Base-by-base conservation (phyloP, 2,329 filamentous ascomycete species). In the Verticillium klebahnii region DNA sequence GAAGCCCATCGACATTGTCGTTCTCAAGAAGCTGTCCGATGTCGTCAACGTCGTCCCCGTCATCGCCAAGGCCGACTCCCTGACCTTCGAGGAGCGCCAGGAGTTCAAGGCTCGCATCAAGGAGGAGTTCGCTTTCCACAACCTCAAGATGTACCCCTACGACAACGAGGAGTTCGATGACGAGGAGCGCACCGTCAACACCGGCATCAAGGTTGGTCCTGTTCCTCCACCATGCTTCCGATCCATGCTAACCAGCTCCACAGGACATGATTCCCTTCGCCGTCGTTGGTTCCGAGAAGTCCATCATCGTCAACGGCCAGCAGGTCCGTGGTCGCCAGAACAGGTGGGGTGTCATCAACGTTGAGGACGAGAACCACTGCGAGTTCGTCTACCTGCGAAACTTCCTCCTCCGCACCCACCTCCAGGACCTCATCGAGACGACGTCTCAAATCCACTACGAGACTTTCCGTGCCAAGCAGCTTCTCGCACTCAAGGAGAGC, bases 361-460 rank as follows among this genome's bases (percentile, higher is more conserved):
- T 99, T 71, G 95, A 99, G 82, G 94, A 99, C 71, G 95, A 99
- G 85, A 96, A 89, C 80, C 95, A 99, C 85, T 99, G 95, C 87
- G 95, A 99, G 86, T 99, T 99, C 74, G 90, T 98, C 74, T 97
- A 97, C 78, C 88, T 99, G 66, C 90, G 95, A 76, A 94, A 99
- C 85, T 99, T 99, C 87, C 87, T 99, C 67, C 96, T 96, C 71
- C 92, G 95, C 75, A 98, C 95, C 67, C 95, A 99, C 79, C 87
- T 99, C 62, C 95, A 99, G 84, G 95, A 99, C 74, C 87, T 99
- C 69, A 97, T 99, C 78, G 95, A 99, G 82, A 99, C 95, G 36
- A 99, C 95, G 57, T 97, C 93, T 70, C 95, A 99, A 84, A 99
- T 97, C 79, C 95, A 99, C 85, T 99, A 99, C 85, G 95, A 99